A percentile compares a stretch with the other conserved stretches of the same genome.
Conservation (phyloP, 352 stramenopile species). For the Phytopythium cucurbitacearum region DNA sequence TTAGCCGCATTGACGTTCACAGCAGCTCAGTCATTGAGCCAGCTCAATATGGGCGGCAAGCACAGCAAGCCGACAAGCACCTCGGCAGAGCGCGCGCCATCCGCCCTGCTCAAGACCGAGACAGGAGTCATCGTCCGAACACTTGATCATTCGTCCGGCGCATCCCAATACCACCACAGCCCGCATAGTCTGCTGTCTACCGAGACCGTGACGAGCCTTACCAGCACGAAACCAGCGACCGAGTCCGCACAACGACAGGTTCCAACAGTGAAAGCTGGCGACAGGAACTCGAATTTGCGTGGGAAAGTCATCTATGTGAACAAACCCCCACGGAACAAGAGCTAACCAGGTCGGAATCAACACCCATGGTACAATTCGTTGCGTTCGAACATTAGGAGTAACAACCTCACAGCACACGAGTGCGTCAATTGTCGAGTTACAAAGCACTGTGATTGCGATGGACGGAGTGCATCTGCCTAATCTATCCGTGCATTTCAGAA, state of each 20-base stretch:
- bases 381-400: neutral
- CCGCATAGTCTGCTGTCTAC: slow-evolving; percentile 16
- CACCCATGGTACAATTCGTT: neutral
- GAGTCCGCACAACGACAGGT: slow-evolving; percentile 10
- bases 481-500: too few species aligned
- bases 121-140: slow-evolving; percentile 50
- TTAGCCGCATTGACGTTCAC: too few species aligned
- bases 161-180: slow-evolving; percentile 45
- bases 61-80: slow-evolving; percentile 23
- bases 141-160: slow-evolving; percentile 13
- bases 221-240: neutral
- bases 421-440: too few species aligned
- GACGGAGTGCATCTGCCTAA: too few species aligned
- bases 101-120: slow-evolving; percentile 35
- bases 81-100: slow-evolving; percentile 24
- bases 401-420: neutral
- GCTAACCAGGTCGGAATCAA: neutral
- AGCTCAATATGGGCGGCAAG: slow-evolving; percentile 24
- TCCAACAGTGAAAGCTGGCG: slow-evolving; percentile 32
- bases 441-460: too few species aligned
- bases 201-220: neutral
- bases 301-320: slow-evolving; percentile 64
- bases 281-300: slow-evolving; percentile 38
- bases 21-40: too few species aligned
- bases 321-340: slow-evolving; percentile 12